Evolutionary conservation across 1,284 basidiomycete species (phyloP).

Genomic region (Nidula niveotomentosa): DNA sequence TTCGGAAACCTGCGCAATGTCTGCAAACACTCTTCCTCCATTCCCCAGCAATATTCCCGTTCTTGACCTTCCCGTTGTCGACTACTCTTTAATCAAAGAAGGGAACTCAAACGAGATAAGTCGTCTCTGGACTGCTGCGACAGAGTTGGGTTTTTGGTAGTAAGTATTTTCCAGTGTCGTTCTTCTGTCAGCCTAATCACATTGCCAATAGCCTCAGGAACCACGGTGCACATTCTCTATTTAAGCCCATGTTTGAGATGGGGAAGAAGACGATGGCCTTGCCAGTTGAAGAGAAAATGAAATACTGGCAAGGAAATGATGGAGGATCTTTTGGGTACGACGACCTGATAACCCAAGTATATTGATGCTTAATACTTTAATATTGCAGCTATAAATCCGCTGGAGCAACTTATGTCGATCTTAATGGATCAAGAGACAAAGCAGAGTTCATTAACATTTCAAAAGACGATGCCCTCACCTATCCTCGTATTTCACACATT

Average conservation of each 20-base stretch:
- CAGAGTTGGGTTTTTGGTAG: conserved; percentile 52
- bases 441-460: conserved; percentile 58
- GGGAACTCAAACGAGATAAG: conserved; percentile 33
- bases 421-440: conserved; percentile 43
- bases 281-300: conserved; percentile 52
- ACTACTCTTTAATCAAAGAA: conserved; percentile 38
- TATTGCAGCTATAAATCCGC: conserved; percentile 47
- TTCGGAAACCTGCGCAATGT: no score
- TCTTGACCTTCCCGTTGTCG: conserved; percentile 46
- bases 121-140: conserved; percentile 46
- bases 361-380: not conserved
- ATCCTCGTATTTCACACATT: conserved; percentile 40
- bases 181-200: not conserved
- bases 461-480: conserved; percentile 53
- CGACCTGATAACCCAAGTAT: not conserved
- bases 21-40: conserved; percentile 21
- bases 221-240: conserved; percentile 44
- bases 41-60: conserved; percentile 44
- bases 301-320: conserved; percentile 53
- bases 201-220: conserved; percentile 44
- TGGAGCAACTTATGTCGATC: conserved; percentile 50
- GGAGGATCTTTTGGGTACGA: conserved; percentile 48
- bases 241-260: conserved; percentile 52
- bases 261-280: conserved; percentile 50
- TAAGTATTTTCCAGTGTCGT: conserved; percentile 22